These are phyloP conservation scores for Ceratocystis diversiconidia DNA, from an alignment of 2,329 filamentous ascomycete genomes.

Conservation along the genomic window DNA sequence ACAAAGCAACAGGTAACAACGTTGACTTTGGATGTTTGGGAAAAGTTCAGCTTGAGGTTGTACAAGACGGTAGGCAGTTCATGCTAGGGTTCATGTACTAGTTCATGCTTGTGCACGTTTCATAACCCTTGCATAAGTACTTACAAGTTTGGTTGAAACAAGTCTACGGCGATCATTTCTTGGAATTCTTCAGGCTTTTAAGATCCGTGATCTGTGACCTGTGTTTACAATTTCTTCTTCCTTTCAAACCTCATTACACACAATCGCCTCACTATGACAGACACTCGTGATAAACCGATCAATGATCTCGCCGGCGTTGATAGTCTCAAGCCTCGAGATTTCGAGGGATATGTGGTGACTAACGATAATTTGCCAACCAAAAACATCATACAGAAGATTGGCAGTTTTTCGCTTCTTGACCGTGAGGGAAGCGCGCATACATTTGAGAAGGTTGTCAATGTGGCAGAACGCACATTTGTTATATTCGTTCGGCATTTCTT, in stretches of 20 bases:
- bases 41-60: not conserved
- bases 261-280: not conserved
- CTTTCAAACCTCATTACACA: not conserved
- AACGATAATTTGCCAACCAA: slow-evolving; percentile 40
- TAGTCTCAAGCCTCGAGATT: slow-evolving; percentile 34
- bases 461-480: slow-evolving; percentile 45
- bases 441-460: slow-evolving; percentile 49
- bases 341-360: slow-evolving; percentile 41
- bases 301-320: slow-evolving; percentile 23
- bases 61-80: not conserved
- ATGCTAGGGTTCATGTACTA: not conserved
- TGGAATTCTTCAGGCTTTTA: not conserved
- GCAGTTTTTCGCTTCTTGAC: slow-evolving; percentile 46
- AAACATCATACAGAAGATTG: slow-evolving; percentile 36
- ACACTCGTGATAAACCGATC: not conserved
- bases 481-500: slow-evolving; percentile 71
- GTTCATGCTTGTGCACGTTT: not conserved
- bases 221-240: no score
- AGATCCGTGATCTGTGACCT: not conserved
- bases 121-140: not conserved
- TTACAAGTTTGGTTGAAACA: not conserved
- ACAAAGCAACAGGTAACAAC: not conserved
- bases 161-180: not conserved
- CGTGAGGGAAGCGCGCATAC: slow-evolving; percentile 42
- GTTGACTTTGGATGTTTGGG: not conserved